A percentile compares a stretch with the other conserved stretches of the same genome.
phyloP scores from a whole-genome alignment of 2,329 filamentous ascomycete species.

The Penicillium verrucosum region DNA sequence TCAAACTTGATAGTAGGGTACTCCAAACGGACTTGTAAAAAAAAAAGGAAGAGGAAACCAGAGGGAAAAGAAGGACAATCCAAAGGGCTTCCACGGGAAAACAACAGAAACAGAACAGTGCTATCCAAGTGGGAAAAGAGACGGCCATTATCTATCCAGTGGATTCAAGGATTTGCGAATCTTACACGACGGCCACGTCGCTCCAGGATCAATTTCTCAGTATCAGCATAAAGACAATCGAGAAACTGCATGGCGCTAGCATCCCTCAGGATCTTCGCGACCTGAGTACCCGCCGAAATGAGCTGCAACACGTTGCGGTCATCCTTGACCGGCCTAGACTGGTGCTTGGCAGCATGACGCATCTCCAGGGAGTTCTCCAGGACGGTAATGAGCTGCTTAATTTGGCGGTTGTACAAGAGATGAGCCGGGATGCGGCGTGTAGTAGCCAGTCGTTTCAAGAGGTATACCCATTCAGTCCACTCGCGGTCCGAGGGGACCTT shows the following conservation, averaged over 20 bases:
- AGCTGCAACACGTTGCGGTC: constrained; percentile 85
- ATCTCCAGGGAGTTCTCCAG: constrained; percentile 86
- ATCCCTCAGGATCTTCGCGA: constrained; percentile 83
- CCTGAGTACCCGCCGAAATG: constrained; percentile 81
- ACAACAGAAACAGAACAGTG: background rate
- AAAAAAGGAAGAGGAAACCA: background rate
- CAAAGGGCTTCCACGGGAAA: constrained; percentile 4
- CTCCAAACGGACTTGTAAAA: constrained; percentile 1
- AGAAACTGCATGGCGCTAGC: constrained; percentile 78
- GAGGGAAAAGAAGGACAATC: background rate
- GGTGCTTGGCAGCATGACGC: constrained; percentile 79
- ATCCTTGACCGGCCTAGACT: constrained; percentile 79
- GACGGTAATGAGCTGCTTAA: constrained; percentile 86
- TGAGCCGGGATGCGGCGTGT: constrained; percentile 81
- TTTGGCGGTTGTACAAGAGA: constrained; percentile 83
- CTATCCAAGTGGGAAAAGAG: constrained; percentile 4
- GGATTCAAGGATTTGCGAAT: constrained; percentile 31
- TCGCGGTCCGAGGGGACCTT: constrained; percentile 73
- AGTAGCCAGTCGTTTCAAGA: constrained; percentile 79
- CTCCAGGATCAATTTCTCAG: constrained; percentile 74
- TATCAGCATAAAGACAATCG: constrained; percentile 76
- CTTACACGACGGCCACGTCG: constrained; percentile 45
- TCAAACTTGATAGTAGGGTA: background rate
- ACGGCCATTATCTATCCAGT: constrained; percentile 8
- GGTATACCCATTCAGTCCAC: constrained; percentile 90